Conservation (phyloP, 257 asterid species). For the Nicotiana knightiana region DNA sequence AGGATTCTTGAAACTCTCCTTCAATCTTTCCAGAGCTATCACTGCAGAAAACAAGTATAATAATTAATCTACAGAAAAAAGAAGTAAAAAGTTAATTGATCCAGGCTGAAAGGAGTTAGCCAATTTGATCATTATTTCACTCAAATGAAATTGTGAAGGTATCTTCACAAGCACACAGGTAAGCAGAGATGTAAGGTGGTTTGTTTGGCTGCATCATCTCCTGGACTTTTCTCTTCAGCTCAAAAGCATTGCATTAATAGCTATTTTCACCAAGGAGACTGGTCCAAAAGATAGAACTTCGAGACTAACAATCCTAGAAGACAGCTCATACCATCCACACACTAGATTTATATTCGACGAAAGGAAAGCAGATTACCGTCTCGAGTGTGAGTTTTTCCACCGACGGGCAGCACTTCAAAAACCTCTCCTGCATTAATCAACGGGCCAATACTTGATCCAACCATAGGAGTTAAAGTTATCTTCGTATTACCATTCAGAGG, state of each 20-base stretch:
- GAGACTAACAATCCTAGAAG: not conserved
- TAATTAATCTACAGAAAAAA: not conserved
- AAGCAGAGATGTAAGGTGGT: not conserved
- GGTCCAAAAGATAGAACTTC: no score
- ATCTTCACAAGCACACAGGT: not conserved
- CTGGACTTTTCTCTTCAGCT: no score
- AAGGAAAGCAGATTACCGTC: conserved; percentile 47
- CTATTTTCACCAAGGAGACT: no score
- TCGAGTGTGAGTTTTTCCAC: conserved; percentile 73
- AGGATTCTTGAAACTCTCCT: conserved; percentile 55
- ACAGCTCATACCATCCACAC: not conserved
- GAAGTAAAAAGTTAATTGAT: not conserved
- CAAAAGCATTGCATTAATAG: no score
- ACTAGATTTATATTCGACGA: not conserved
- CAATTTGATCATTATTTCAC: not conserved
- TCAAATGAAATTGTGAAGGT: not conserved
- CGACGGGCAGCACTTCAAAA: conserved; percentile 51
- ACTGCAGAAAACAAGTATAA: conserved; percentile 36
- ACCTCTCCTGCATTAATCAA: conserved; percentile 87
- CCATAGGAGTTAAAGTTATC: conserved; percentile 51
- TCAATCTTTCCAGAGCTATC: conserved; percentile 55
- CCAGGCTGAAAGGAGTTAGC: not conserved
- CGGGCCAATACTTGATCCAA: conserved; percentile 75
- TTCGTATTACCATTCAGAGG: conserved; percentile 71
- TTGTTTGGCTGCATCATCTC: not conserved